A percentile compares a stretch with the other conserved stretches of the same genome.
Conservation (phyloP, 768 basidiomycete genomes). For the Lanmaoa pseudosensibilis region DNA sequence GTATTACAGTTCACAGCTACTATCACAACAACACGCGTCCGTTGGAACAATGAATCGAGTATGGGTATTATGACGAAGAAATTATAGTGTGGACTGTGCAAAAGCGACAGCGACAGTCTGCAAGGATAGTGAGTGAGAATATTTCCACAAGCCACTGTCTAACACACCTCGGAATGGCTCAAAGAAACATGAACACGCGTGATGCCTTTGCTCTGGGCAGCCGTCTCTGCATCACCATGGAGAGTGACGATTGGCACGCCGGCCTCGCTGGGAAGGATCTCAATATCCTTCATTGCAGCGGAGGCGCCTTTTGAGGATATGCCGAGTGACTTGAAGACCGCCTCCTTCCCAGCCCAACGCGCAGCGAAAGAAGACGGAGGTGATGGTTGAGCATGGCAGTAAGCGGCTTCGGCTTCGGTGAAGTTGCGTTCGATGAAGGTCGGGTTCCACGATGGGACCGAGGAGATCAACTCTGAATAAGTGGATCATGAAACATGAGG, state of each 20-base stretch:
- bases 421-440: conserved; percentile 92
- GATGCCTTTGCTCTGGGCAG: conserved; percentile 73
- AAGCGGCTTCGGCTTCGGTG: conserved; percentile 81
- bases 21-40: neutral
- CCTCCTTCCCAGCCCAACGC: conserved; percentile 97
- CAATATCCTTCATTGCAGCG: conserved; percentile 96
- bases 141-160: neutral
- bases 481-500: conserved; percentile 1
- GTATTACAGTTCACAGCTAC: conserved; percentile 3
- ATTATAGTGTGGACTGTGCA: conserved; percentile 61
- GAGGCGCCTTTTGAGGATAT: conserved; percentile 89
- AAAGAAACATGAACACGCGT: conserved; percentile 77
- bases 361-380: conserved; percentile 90
- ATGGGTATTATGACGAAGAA: neutral
- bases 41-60: neutral
- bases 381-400: conserved; percentile 86
- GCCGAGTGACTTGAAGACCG: conserved; percentile 93
- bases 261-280: conserved; percentile 78
- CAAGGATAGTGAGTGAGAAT: conserved; percentile 16
- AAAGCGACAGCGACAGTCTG: conserved; percentile 87
- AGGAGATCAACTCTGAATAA: conserved; percentile 77
- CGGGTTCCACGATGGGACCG: conserved; percentile 85
- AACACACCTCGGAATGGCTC: conserved; percentile 87
- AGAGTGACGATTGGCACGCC: conserved; percentile 79
- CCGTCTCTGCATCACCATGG: conserved; percentile 75